phyloP scores from a whole-genome alignment of 371 early-diverging fungal genomes.

The Lichtheimia corymbifera region DNA sequence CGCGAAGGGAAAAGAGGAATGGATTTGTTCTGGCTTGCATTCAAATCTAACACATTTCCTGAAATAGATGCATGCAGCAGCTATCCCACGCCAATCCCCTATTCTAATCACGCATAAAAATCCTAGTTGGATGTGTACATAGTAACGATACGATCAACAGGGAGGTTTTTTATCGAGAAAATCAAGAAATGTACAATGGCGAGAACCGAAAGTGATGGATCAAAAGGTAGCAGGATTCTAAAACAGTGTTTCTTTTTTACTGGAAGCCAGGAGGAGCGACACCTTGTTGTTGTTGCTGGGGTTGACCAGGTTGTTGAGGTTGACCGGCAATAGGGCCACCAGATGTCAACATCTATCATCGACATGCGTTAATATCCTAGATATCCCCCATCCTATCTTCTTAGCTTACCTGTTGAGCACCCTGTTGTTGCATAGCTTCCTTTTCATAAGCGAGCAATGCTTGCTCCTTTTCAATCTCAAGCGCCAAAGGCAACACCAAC shows the following conservation, averaged over 20 bases:
- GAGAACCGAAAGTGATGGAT: too few species aligned
- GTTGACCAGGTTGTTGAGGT: conserved; percentile 25
- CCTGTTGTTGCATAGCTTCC: conserved; percentile 69
- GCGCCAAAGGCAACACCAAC: conserved; percentile 72
- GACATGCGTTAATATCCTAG: not conserved
- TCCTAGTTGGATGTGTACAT: too few species aligned
- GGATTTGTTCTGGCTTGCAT: too few species aligned
- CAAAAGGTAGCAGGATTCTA: too few species aligned
- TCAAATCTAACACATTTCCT: too few species aligned
- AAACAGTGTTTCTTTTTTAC: not conserved
- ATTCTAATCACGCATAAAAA: too few species aligned
- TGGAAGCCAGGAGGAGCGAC: conserved; percentile 16
- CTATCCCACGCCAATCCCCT: too few species aligned
- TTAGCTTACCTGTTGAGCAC: conserved; percentile 50
- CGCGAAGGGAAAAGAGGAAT: too few species aligned
- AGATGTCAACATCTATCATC: conserved; percentile 32
- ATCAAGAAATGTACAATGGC: too few species aligned
- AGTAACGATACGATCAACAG: too few species aligned
- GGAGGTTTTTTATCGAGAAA: too few species aligned
- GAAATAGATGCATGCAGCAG: too few species aligned
- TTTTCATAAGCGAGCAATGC: conserved; percentile 77
- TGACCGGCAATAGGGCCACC: conserved; percentile 25
- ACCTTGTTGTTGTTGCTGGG: conserved; percentile 15
- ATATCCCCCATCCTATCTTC: not conserved
- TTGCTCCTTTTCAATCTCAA: conserved; percentile 77